phyloP scores from a whole-genome alignment of 768 basidiomycete species.

The Lentinula detonsa region DNA sequence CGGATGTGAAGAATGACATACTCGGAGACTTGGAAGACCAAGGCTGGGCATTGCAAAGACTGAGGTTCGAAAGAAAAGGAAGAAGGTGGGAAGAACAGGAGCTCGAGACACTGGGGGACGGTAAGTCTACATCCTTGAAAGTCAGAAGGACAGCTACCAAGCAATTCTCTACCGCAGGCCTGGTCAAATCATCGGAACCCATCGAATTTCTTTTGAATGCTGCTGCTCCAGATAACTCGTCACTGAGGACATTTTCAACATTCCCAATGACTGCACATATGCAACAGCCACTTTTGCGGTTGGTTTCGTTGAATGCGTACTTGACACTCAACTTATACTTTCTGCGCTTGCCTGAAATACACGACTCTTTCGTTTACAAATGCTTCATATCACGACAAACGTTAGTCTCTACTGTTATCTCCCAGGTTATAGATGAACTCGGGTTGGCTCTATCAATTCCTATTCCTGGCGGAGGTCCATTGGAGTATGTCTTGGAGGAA shows the following conservation, averaged over 20 bases:
- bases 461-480: conserved; percentile 56
- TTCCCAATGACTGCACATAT: conserved; percentile 66
- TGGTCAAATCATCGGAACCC: conserved; percentile 34
- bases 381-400: conserved; percentile 56
- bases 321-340: conserved; percentile 52
- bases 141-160: background rate
- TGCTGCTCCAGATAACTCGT: conserved; percentile 23
- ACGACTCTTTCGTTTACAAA: conserved; percentile 65
- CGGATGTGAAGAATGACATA: conserved; percentile 37
- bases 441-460: conserved; percentile 64
- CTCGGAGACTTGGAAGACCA: conserved; percentile 50
- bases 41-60: conserved; percentile 66
- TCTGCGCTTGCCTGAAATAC: conserved; percentile 68
- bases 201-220: conserved; percentile 50
- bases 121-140: conserved; percentile 27
- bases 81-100: conserved; percentile 69
- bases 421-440: conserved; percentile 51
- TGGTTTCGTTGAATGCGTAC: conserved; percentile 64
- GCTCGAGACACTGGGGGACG: conserved; percentile 57
- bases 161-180: conserved; percentile 31
- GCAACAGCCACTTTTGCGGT: conserved; percentile 58
- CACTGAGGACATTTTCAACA: conserved; percentile 56
- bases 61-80: conserved; percentile 53
- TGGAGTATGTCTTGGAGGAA: conserved; percentile 76
- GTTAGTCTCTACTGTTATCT: conserved; percentile 50